Base-by-base conservation (phyloP, 805 yeast species). In the Kodamaea laetipori region DNA sequence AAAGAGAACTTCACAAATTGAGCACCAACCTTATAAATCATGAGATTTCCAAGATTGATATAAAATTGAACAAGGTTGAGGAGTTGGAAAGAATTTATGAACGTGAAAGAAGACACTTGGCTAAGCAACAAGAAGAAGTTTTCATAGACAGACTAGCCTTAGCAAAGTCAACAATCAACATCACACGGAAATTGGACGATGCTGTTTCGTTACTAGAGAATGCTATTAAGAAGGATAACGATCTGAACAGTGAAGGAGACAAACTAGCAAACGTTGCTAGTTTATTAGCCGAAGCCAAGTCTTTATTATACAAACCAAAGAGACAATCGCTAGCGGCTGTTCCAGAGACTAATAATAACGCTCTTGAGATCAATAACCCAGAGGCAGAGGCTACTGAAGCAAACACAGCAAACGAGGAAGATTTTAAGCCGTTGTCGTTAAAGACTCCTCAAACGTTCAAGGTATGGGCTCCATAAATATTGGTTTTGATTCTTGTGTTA, bases 101-200 rank as follows among this genome's bases (percentile, higher is more conserved):
- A 53, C 63, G 77, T 27, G 89, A 85, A 55, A 78, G 80, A 51
- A 81, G 79, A 50, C 66, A 74, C 25, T 56, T 85, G 36, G 75
- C 77, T 23, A 76, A 73, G 47, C 83, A 81, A 55, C 86, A 84
- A 54, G 85, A 82, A 52, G 87, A 82, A 49, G 57, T 82, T 5
- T 77, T 84, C 50, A 60, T 83, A 37, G 89, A 85, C 52, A 68
- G 89, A 45, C 58, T 86, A 26, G 74, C 86, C n/a, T 71, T 86
- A 50, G 74, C 84, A 33, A 82, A 80, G 55, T 71, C 80, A 12
- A 77, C 88, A 1, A 65, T 73, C 13, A 54, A 68, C 2, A 69
- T 84, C 4, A 64, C 80, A 35, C 58, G 69, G 30, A 83, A 78
- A 53, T 58, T 81, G 36, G 59, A 61, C 36, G 69, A 67, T 27